phyloP scores from a whole-genome alignment of 805 yeast genomes.

The Yarrowia sp. region DNA sequence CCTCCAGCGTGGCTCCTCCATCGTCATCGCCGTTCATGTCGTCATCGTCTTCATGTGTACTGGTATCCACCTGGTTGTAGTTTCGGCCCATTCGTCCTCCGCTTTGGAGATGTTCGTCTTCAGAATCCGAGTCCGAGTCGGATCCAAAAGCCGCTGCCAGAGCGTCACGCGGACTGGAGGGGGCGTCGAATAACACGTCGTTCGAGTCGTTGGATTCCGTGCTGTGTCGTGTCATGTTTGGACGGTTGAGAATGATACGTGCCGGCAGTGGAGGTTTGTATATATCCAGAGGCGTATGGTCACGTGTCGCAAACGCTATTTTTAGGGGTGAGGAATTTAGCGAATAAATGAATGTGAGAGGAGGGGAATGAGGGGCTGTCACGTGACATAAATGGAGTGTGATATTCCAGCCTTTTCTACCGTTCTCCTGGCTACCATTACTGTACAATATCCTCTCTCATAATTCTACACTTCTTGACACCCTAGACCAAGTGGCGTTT shows the following conservation, averaged over 20 bases:
- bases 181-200: slow-evolving; percentile 39
- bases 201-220: slow-evolving; percentile 27
- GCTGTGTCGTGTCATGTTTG: slow-evolving; percentile 35
- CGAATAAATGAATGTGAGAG: too few species aligned
- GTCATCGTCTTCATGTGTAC: slow-evolving; percentile 14
- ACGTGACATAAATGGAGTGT: neutral
- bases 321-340: neutral
- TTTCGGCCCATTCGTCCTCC: slow-evolving; percentile 22
- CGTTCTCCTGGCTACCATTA: too few species aligned
- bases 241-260: neutral
- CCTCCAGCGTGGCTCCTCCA: slow-evolving; percentile 20
- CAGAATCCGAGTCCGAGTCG: slow-evolving; percentile 41
- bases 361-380: neutral
- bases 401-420: too few species aligned
- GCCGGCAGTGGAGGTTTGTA: neutral
- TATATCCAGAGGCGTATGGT: slow-evolving; percentile 19
- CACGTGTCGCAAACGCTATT: slow-evolving; percentile 21
- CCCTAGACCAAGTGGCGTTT: neutral
- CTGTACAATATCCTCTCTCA: too few species aligned
- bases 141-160: slow-evolving; percentile 43
- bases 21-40: slow-evolving; percentile 13
- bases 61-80: slow-evolving; percentile 35
- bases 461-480: too few species aligned
- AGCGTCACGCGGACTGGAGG: slow-evolving; percentile 40
- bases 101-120: slow-evolving; percentile 39